Evolutionary conservation across 805 yeast genomes (phyloP), one percentile per base, ranked within the genome.

Genomic region (Suhomyces prunicola): DNA sequence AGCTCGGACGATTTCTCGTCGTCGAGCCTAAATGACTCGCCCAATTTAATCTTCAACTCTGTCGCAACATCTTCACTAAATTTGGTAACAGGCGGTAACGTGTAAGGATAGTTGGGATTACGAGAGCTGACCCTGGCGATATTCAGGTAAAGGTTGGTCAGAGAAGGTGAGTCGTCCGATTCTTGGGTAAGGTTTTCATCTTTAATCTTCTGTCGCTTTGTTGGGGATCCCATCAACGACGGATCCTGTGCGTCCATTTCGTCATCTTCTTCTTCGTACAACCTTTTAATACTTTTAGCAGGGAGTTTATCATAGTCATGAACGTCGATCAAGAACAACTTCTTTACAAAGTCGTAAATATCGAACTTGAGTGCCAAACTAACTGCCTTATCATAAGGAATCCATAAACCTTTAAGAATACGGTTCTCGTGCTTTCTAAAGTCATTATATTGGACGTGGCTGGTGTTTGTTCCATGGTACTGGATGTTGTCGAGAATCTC

Each of bases 41-140:
- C 60, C 50, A 69, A 67, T 49, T 64, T 65, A 48, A 59, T 53
- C 58, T 72, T 75, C 23, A 72, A 61, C 13, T 71, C 74, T 35
- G 70, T 60, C 5, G 64, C 59, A 23, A 68, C 50, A 5, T 71
- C 74, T 3, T 59, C 61, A 12, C 72, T 66, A 13, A 64, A 69
- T 19, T 67, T 62, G 12, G 69, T 58, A 13, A 81, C 52, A 2
- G 87, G 86, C 31, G 75, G 77, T 46, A 83, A 60, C 0, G 86
- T 69, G 60, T 67, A 78, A 2, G 84, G 84, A 27, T 69, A 64
- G 57, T 77, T 75, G 35, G 81, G 72, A 54, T 80, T 80, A 9
- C 53, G 7, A 5, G 49, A 19, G 44, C 35, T 47, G 29, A n/a
- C 19, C 41, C 26, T 44, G 29, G 19, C 19, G 46, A 39, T 50